These are phyloP conservation scores for Camillea tinctor DNA, from an alignment of 2,329 filamentous ascomycete genomes.

Conservation along the genomic window DNA sequence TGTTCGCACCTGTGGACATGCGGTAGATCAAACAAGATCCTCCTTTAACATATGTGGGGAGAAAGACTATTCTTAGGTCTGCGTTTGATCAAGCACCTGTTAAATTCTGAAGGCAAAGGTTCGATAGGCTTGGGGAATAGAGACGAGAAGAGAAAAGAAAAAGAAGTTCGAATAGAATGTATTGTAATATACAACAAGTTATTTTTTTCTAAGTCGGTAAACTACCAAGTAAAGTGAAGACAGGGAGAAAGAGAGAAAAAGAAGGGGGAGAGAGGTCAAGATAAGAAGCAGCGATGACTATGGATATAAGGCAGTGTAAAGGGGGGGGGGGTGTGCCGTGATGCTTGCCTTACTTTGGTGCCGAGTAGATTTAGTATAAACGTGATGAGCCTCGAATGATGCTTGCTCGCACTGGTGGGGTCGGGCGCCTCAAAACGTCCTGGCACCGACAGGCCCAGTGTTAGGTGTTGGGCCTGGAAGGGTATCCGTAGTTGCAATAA, in stretches of 20 bases:
- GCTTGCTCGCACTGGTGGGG: slow-evolving; percentile 40
- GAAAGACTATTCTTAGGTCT: not conserved
- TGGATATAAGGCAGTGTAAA: slow-evolving; percentile 17
- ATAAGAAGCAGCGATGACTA: slow-evolving; percentile 14
- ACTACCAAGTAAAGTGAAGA: slow-evolving; percentile 3
- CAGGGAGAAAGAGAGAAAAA: slow-evolving; percentile 1
- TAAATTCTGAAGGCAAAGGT: not conserved
- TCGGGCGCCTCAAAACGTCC: slow-evolving; percentile 39
- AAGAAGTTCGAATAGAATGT: not conserved
- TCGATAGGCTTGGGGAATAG: not conserved
- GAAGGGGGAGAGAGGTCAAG: slow-evolving; percentile 5
- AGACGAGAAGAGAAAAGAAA: not conserved
- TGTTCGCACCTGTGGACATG: slow-evolving; percentile 3
- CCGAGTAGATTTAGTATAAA: slow-evolving; percentile 37
- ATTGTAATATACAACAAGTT: not conserved
- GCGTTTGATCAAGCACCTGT: not conserved
- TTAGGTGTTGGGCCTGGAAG: slow-evolving; percentile 42
- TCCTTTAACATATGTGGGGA: not conserved
- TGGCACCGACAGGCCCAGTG: slow-evolving; percentile 38
- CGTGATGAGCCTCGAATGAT: slow-evolving; percentile 37
- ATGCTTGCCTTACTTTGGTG: slow-evolving; percentile 20
- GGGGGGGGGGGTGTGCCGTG: slow-evolving; percentile 17
- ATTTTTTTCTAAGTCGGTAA: not conserved
- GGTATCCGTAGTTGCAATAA: slow-evolving; percentile 41
- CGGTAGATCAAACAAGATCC: not conserved